phyloP scores from a whole-genome alignment of 1,284 basidiomycete species.

The Volvariella volvacea region DNA sequence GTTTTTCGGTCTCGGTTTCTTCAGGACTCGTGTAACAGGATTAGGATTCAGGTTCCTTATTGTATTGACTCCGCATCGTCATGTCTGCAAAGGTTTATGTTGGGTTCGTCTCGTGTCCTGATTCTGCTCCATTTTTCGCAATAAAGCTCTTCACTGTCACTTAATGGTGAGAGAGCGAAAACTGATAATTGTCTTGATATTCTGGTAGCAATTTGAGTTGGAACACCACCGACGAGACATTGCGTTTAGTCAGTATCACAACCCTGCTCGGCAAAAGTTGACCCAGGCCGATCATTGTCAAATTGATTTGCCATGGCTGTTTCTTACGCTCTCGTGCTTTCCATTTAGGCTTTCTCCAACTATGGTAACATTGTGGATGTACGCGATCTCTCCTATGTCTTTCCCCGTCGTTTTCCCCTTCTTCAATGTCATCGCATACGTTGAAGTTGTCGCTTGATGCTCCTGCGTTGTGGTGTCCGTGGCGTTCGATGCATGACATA shows the following conservation, averaged over 20 bases:
- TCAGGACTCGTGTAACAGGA: slow-evolving; percentile 33
- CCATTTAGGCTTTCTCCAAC: slow-evolving; percentile 64
- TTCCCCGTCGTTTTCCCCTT: slow-evolving; percentile 19
- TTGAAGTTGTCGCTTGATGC: slow-evolving; percentile 11
- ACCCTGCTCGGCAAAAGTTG: background rate
- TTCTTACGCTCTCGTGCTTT: slow-evolving; percentile 8
- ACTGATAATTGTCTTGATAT: slow-evolving; percentile 42
- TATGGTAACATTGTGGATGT: slow-evolving; percentile 73
- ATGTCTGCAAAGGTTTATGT: slow-evolving; percentile 81
- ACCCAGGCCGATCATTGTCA: too few relatives aligned
- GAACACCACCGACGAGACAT: slow-evolving; percentile 89
- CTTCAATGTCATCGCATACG: slow-evolving; percentile 9
- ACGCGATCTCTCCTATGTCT: slow-evolving; percentile 50
- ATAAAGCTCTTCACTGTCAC: slow-evolving; percentile 33
- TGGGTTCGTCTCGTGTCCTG: slow-evolving; percentile 64
- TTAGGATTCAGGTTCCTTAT: slow-evolving; percentile 14
- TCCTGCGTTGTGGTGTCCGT: slow-evolving; percentile 14
- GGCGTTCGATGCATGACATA: too few relatives aligned
- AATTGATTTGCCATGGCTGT: background rate
- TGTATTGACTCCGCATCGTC: slow-evolving; percentile 39
- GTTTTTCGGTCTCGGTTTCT: slow-evolving; percentile 44
- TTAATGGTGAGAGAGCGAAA: slow-evolving; percentile 30
- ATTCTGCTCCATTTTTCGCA: slow-evolving; percentile 20
- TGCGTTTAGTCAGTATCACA: slow-evolving; percentile 72
- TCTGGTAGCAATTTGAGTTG: slow-evolving; percentile 79